These are phyloP conservation scores for Saccharomyces mikatae DNA, from an alignment of 805 yeast species.

Conservation along the genomic window DNA sequence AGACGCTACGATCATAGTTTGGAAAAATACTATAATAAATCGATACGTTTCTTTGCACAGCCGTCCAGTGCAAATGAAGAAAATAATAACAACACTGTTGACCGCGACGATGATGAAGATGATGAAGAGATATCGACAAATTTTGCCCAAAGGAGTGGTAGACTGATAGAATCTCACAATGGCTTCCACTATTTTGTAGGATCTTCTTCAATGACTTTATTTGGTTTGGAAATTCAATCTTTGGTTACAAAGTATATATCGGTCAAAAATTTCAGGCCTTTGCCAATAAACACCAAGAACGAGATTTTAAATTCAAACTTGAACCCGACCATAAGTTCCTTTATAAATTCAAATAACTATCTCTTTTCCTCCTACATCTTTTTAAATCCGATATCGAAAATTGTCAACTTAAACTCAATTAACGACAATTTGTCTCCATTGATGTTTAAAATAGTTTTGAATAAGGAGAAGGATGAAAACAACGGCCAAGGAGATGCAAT, in stretches of 20 bases:
- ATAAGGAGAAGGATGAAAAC: neutral
- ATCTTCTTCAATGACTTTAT: constrained; percentile 73
- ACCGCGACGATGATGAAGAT: constrained; percentile 1
- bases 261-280: constrained; percentile 11
- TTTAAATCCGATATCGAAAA: neutral
- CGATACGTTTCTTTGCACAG: neutral
- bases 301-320: neutral
- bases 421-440: neutral
- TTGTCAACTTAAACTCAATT: neutral
- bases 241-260: constrained; percentile 39
- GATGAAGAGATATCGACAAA: constrained; percentile 57
- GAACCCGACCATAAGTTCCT: neutral
- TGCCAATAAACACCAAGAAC: constrained; percentile 6
- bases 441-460: neutral
- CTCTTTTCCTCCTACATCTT: neutral
- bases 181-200: constrained; percentile 75
- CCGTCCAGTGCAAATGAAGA: neutral
- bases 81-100: neutral
- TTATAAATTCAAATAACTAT: constrained; percentile 1
- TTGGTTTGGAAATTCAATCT: constrained; percentile 69
- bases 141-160: constrained; percentile 61
- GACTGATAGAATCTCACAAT: constrained; percentile 63
- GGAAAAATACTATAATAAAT: neutral
- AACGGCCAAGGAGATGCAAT: neutral
- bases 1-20: neutral